These are phyloP conservation scores for Pythium rhizo-oryzae DNA, from an alignment of 352 stramenopile species.

Conservation along the genomic window DNA sequence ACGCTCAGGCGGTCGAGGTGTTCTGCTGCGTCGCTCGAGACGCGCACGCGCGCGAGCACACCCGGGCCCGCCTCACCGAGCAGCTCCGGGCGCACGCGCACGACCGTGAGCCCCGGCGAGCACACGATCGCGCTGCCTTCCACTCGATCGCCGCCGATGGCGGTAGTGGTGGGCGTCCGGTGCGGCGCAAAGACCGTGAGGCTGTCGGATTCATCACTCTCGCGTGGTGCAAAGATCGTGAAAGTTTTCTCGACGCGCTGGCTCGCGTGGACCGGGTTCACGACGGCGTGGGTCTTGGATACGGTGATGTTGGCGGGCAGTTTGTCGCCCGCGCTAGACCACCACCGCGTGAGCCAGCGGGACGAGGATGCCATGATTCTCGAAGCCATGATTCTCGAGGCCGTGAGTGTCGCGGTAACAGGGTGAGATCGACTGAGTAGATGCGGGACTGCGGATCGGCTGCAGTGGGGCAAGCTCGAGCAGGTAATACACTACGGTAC, in stretches of 20 bases:
- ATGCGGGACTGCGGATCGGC: too few species aligned
- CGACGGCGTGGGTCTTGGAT: background rate
- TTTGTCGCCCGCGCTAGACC: background rate
- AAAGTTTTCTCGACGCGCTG: conserved; percentile 11
- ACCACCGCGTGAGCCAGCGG: background rate
- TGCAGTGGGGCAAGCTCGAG: too few species aligned
- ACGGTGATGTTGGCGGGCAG: background rate
- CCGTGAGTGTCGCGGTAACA: too few species aligned
- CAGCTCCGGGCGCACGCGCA: conserved; percentile 8
- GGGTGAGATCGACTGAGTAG: too few species aligned
- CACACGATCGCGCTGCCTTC: background rate
- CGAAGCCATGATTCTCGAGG: too few species aligned
- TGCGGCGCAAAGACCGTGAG: too few species aligned
- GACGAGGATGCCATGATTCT: too few species aligned
- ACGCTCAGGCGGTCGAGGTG: background rate
- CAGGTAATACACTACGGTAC: background rate
- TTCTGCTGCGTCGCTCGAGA: conserved; percentile 5
- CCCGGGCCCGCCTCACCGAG: background rate
- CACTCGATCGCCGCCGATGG: background rate
- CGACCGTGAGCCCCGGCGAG: conserved; percentile 8
- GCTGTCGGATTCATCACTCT: too few species aligned
- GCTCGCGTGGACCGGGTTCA: background rate
- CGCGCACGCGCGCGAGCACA: conserved; percentile 9
- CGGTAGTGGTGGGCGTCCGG: too few species aligned
- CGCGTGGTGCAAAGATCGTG: background rate